Evolutionary conservation across 805 yeast genomes (phyloP).

Genomic region (Saturnispora gosingensis): DNA sequence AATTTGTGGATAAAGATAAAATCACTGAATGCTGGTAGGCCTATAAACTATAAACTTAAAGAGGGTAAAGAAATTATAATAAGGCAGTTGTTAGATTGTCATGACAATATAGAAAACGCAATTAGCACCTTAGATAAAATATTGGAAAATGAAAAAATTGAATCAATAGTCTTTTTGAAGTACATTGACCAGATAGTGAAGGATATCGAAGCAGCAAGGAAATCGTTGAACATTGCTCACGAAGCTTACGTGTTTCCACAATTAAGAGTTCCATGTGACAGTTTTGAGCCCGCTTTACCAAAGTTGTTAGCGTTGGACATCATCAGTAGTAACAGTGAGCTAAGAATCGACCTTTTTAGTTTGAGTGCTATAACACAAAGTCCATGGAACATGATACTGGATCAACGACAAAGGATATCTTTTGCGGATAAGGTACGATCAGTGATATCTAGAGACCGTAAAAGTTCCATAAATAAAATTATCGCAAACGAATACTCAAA

Average conservation of each 20-base stretch:
- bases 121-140: constrained; percentile 34
- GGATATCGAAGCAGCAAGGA: constrained; percentile 29
- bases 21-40: constrained; percentile 33
- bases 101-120: constrained; percentile 33
- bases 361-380: constrained; percentile 39
- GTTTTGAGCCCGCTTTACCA: constrained; percentile 41
- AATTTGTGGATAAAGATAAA: constrained; percentile 31
- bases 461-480: constrained; percentile 30
- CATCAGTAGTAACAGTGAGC: constrained; percentile 51
- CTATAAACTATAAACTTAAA: constrained; percentile 31
- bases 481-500: constrained; percentile 32
- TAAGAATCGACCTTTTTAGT: constrained; percentile 50
- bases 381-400: constrained; percentile 56
- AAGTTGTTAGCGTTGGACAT: constrained; percentile 45
- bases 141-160: constrained; percentile 15
- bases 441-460: constrained; percentile 39
- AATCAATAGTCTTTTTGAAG: constrained; percentile 18
- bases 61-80: constrained; percentile 30
- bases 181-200: constrained; percentile 21
- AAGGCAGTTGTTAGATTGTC: constrained; percentile 32
- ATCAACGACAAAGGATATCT: constrained; percentile 34
- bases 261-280: constrained; percentile 31
- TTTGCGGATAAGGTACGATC: constrained; percentile 51
- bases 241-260: constrained; percentile 50
- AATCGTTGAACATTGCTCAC: constrained; percentile 41